phyloP scores from a whole-genome alignment of 345 rosid genomes.

The Trapa bicornis region DNA sequence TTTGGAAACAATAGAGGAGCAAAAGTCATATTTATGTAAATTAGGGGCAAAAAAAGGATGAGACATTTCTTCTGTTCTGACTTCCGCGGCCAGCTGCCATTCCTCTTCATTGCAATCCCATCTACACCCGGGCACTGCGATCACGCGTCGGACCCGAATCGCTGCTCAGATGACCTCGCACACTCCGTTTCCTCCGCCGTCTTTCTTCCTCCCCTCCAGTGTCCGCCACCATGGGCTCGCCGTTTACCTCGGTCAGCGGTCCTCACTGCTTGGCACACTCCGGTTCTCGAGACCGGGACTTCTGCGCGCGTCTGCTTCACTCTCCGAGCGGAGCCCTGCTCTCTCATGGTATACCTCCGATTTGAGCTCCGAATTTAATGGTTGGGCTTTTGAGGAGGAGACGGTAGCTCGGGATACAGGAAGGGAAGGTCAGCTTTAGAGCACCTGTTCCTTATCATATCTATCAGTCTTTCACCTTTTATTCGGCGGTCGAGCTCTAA shows the following conservation, averaged over 20 bases:
- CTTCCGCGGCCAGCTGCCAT: neutral
- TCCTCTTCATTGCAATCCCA: neutral
- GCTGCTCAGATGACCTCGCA: slow-evolving; percentile 3
- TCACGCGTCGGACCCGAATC: slow-evolving; percentile 4
- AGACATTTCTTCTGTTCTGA: neutral
- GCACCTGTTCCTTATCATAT: neutral
- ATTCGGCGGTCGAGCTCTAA: neutral
- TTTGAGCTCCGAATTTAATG: slow-evolving; percentile 23
- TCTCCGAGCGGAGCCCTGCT: slow-evolving; percentile 16
- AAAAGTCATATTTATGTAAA: neutral
- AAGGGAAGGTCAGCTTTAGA: slow-evolving; percentile 23
- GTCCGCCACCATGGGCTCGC: slow-evolving; percentile 25
- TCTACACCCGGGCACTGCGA: neutral
- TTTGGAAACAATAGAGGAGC: neutral
- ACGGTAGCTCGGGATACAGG: slow-evolving; percentile 13
- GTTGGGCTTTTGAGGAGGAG: slow-evolving; percentile 47
- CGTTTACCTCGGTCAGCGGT: slow-evolving; percentile 12
- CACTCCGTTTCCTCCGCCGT: slow-evolving; percentile 15
- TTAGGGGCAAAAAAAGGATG: neutral
- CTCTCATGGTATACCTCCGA: slow-evolving; percentile 45
- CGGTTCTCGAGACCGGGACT: slow-evolving; percentile 21
- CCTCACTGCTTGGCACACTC: slow-evolving; percentile 5
- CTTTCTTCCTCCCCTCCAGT: slow-evolving; percentile 16
- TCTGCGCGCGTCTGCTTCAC: slow-evolving; percentile 33
- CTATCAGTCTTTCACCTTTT: neutral